phyloP scores from a whole-genome alignment of 1,284 basidiomycete genomes.

The Malassezia arunalokei region DNA sequence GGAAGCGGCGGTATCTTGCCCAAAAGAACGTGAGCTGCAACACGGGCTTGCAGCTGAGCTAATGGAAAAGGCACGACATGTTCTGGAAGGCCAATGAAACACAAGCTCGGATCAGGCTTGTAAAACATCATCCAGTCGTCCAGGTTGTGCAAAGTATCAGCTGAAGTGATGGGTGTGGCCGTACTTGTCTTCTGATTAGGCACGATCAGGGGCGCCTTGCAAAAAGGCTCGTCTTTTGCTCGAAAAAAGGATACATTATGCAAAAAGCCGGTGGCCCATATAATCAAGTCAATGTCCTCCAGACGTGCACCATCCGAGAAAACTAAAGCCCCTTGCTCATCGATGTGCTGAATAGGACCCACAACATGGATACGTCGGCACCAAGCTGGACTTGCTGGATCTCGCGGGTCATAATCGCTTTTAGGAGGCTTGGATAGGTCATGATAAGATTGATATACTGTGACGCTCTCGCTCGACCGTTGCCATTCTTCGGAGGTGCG shows the following conservation, averaged over 20 bases:
- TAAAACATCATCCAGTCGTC: constrained; percentile 43
- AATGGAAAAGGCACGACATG: constrained; percentile 40
- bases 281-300: constrained; percentile 28
- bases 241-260: constrained; percentile 27
- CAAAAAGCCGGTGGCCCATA: constrained; percentile 43
- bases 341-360: constrained; percentile 19
- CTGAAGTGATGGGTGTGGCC: neutral
- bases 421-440: constrained; percentile 25
- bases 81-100: constrained; percentile 30
- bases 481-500: constrained; percentile 13
- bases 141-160: constrained; percentile 20
- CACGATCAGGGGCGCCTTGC: constrained; percentile 15
- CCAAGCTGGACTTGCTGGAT: constrained; percentile 25
- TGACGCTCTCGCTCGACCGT: neutral
- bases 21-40: constrained; percentile 16
- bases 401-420: constrained; percentile 37
- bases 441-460: constrained; percentile 27
- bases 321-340: constrained; percentile 8
- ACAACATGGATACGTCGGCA: constrained; percentile 30
- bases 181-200: neutral
- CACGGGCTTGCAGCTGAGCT: constrained; percentile 25
- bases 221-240: constrained; percentile 18
- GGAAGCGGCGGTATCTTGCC: constrained; percentile 16
- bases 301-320: constrained; percentile 16
- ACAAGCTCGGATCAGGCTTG: constrained; percentile 20